Conservation (phyloP, 2,329 filamentous ascomycete genomes). For the Claviceps citrina region DNA sequence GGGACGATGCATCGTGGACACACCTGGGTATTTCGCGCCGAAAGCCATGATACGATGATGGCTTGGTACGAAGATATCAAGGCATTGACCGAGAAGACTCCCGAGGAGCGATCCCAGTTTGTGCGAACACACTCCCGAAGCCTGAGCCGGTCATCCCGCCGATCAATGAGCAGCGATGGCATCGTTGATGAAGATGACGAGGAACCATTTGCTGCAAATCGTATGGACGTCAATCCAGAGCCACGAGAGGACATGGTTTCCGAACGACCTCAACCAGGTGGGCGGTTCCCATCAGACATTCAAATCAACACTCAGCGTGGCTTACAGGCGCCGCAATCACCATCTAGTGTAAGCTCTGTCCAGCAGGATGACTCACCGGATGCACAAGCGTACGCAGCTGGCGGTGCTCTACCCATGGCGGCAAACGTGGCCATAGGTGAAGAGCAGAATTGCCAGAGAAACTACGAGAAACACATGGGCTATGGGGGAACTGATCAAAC, state of each 20-base stretch:
- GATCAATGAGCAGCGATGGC: slow-evolving; percentile 57
- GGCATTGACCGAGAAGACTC: slow-evolving; percentile 70
- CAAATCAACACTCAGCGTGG: slow-evolving; percentile 64
- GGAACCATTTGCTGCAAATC: slow-evolving; percentile 42
- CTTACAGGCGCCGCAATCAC: slow-evolving; percentile 64
- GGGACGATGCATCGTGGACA: slow-evolving; percentile 77
- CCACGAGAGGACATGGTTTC: slow-evolving; percentile 35
- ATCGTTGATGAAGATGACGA: slow-evolving; percentile 61
- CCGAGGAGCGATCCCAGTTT: slow-evolving; percentile 76
- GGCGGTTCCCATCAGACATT: slow-evolving; percentile 90
- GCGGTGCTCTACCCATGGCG: slow-evolving; percentile 33
- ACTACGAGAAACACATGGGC: slow-evolving; percentile 13
- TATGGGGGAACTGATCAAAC: slow-evolving; percentile 32
- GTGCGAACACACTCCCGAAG: slow-evolving; percentile 70
- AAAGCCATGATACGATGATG: slow-evolving; percentile 84
- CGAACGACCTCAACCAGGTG: slow-evolving; percentile 74
- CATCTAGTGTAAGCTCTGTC: slow-evolving; percentile 67
- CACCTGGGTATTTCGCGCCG: slow-evolving; percentile 57
- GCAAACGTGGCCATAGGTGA: slow-evolving; percentile 17
- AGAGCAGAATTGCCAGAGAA: not conserved
- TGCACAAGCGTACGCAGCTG: slow-evolving; percentile 43
- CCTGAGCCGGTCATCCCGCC: slow-evolving; percentile 49
- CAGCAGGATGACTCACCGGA: slow-evolving; percentile 29
- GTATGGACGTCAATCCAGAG: slow-evolving; percentile 28
- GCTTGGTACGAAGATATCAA: slow-evolving; percentile 94